These are phyloP conservation scores for Toxicodendron radicans DNA, from an alignment of 345 rosid species.

Conservation along the genomic window DNA sequence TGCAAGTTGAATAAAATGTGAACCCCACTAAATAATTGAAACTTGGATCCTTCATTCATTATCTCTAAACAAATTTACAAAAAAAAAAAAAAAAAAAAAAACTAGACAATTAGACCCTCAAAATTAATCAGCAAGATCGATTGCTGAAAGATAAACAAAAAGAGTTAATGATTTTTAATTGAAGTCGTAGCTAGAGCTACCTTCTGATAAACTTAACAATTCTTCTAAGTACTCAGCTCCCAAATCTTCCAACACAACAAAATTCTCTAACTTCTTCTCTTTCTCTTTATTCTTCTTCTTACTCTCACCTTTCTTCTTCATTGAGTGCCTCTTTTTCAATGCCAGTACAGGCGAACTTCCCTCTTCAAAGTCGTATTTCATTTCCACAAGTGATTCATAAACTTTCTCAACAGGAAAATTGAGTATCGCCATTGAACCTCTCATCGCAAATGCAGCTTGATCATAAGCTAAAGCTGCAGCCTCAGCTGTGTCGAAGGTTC, in stretches of 20 bases:
- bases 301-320: constrained; percentile 40
- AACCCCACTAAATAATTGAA: constrained; percentile 9
- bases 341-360: constrained; percentile 55
- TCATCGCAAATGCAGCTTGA: constrained; percentile 66
- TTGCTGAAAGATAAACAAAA: not conserved
- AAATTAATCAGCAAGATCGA: not conserved
- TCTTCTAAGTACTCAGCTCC: constrained; percentile 67
- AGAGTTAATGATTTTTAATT: not conserved
- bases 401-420: constrained; percentile 55
- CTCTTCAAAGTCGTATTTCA: constrained; percentile 32
- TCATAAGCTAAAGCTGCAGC: constrained; percentile 71
- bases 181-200: not conserved
- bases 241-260: constrained; percentile 58
- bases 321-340: constrained; percentile 47
- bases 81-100: no score
- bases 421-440: constrained; percentile 50
- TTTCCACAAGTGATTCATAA: constrained; percentile 42
- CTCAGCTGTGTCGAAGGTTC: constrained; percentile 66
- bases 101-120: not conserved
- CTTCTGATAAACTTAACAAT: constrained; percentile 42
- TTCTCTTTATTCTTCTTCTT: constrained; percentile 41
- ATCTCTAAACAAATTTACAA: not conserved
- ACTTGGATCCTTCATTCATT: not conserved
- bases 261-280: constrained; percentile 31
- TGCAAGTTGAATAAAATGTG: constrained; percentile 10